These are phyloP conservation scores for Huntiella moniliformis DNA, from an alignment of 2,329 filamentous ascomycete genomes.

Conservation along the genomic window DNA sequence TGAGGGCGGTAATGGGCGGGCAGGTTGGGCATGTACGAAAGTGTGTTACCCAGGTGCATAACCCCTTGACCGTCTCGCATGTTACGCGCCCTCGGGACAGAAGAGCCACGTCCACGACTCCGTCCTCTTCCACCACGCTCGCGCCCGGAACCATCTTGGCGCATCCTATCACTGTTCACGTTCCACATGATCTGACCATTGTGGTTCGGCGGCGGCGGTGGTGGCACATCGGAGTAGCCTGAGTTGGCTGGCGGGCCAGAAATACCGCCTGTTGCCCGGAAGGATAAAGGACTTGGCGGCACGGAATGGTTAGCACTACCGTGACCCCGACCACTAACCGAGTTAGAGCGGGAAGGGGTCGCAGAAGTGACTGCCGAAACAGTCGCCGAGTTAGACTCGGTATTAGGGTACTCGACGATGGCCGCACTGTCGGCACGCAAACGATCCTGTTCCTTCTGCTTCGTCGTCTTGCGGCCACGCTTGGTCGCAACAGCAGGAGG, in stretches of 20 bases:
- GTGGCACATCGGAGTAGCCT: background rate
- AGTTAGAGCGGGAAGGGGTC: background rate
- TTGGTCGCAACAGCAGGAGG: background rate
- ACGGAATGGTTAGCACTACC: background rate
- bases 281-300: background rate
- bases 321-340: background rate
- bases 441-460: slow-evolving; percentile 4
- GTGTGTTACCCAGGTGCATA: slow-evolving; percentile 2
- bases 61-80: background rate
- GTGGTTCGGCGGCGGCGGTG: slow-evolving; percentile 8
- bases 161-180: slow-evolving; percentile 6
- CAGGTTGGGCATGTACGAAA: slow-evolving; percentile 10
- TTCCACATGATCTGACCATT: slow-evolving; percentile 12
- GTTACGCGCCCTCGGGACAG: background rate
- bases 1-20: slow-evolving; percentile 8
- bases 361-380: background rate
- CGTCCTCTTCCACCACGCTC: slow-evolving; percentile 4
- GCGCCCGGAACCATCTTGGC: slow-evolving; percentile 2
- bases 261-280: slow-evolving; percentile 2
- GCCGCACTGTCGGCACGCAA: background rate
- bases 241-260: slow-evolving; percentile 3
- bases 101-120: background rate
- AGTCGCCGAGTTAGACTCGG: background rate
- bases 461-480: background rate
- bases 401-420: background rate